Percentiles rank a stretch among this genome's conserved stretches.
These are phyloP conservation scores for Scheffersomyces parashehatae DNA, from an alignment of 1,139 yeast genomes.

Conservation along the genomic window DNA sequence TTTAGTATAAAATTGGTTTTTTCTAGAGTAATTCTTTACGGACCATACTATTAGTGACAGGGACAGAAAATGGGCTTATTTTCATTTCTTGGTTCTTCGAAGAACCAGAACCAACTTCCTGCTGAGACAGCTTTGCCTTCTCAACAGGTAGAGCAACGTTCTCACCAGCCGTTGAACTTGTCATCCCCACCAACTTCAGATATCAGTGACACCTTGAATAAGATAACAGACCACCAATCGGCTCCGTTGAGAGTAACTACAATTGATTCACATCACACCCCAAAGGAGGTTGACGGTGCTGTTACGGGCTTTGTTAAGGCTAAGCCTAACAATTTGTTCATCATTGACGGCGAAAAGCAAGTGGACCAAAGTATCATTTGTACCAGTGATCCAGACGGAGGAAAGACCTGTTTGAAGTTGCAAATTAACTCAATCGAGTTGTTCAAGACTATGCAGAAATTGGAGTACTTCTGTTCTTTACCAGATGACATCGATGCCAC, in stretches of 20 bases:
- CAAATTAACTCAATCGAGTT: slow-evolving; percentile 38
- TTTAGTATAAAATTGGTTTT: no score
- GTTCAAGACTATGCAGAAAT: slow-evolving; percentile 47
- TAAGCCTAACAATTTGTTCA: slow-evolving; percentile 36
- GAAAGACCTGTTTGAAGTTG: slow-evolving; percentile 48
- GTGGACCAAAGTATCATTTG: slow-evolving; percentile 43
- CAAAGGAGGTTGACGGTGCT: slow-evolving; percentile 5
- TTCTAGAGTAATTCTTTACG: no score
- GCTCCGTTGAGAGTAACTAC: slow-evolving; percentile 12
- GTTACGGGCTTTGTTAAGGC: slow-evolving; percentile 22
- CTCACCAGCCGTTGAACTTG: slow-evolving; percentile 31
- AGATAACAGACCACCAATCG: slow-evolving; percentile 23
- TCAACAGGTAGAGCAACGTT: slow-evolving; percentile 34
- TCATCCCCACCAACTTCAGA: slow-evolving; percentile 24
- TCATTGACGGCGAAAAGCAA: slow-evolving; percentile 48
- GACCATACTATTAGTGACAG: neutral
- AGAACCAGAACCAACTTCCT: neutral
- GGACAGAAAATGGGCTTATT: slow-evolving; percentile 26
- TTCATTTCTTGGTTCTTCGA: slow-evolving; percentile 15
- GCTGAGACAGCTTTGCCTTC: slow-evolving; percentile 7
- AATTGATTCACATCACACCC: slow-evolving; percentile 7
- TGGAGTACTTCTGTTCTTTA: slow-evolving; percentile 47
- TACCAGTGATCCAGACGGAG: slow-evolving; percentile 43
- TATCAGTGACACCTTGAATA: slow-evolving; percentile 39
- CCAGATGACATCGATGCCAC: slow-evolving; percentile 50